These are phyloP conservation scores for Colletotrichum filicis DNA, from an alignment of 2,329 filamentous ascomycete genomes.

Conservation along the genomic window DNA sequence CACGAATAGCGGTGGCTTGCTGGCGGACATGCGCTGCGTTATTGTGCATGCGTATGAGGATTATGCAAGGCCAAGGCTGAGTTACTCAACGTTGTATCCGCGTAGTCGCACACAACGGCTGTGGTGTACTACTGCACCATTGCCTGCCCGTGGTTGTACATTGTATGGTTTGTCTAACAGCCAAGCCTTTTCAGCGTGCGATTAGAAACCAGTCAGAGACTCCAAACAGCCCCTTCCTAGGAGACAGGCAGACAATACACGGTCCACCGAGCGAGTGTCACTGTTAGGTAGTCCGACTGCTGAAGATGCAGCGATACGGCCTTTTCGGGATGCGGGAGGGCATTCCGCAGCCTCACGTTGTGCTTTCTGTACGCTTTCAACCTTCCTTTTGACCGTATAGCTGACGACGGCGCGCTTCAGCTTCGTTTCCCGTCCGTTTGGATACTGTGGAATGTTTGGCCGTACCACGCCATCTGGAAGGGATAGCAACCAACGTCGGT, in stretches of 20 bases:
- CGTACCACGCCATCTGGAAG: neutral
- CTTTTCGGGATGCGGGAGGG: slow-evolving; percentile 20
- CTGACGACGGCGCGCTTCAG: slow-evolving; percentile 21
- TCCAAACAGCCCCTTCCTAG: slow-evolving; percentile 7
- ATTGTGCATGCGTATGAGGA: neutral
- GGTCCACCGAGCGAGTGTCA: neutral
- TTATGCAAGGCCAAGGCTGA: neutral
- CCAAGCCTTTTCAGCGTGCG: slow-evolving; percentile 9
- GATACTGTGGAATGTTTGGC: neutral
- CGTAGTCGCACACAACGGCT: neutral
- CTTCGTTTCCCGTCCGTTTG: neutral
- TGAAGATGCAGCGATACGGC: slow-evolving; percentile 1
- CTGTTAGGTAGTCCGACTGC: neutral
- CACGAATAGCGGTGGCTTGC: neutral
- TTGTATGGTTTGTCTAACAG: neutral
- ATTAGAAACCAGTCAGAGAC: slow-evolving; percentile 23
- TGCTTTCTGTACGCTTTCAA: no score
- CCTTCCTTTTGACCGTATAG: neutral
- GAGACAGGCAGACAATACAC: neutral
- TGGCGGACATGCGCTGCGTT: neutral
- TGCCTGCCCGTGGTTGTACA: neutral
- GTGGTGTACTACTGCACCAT: neutral
- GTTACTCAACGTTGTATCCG: neutral
- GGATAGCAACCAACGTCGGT: neutral
- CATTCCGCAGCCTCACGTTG: neutral